These are phyloP conservation scores for Penicillium paneum DNA, from an alignment of 2,329 filamentous ascomycete genomes.

Conservation along the genomic window DNA sequence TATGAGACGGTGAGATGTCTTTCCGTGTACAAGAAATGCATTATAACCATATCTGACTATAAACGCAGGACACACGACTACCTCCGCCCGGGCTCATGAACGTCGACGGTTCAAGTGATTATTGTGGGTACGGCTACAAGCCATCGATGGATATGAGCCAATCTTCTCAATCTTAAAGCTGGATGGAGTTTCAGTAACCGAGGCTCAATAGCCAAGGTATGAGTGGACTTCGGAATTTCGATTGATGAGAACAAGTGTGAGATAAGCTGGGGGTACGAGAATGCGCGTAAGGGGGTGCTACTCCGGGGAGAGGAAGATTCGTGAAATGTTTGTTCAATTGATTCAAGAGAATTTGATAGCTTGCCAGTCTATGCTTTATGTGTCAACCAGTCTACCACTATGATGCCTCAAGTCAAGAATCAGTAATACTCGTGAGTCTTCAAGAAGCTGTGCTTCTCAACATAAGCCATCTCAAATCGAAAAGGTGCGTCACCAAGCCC, in stretches of 20 bases:
- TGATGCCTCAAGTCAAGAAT: neutral
- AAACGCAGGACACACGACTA: neutral
- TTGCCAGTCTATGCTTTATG: neutral
- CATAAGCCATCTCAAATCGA: neutral
- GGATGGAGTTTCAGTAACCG: neutral
- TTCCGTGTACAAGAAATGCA: neutral
- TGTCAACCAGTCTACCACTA: neutral
- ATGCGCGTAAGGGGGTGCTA: neutral
- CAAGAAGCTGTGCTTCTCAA: neutral
- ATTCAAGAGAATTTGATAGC: neutral
- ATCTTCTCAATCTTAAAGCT: neutral
- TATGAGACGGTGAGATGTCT: neutral
- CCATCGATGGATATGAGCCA: neutral
- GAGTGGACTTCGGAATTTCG: neutral
- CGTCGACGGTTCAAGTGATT: neutral
- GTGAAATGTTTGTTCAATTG: neutral
- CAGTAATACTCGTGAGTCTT: neutral
- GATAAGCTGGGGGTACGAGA: neutral
- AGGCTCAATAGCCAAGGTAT: neutral
- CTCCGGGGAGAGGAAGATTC: neutral
- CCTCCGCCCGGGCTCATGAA: neutral
- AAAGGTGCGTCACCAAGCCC: neutral
- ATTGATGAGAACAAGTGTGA: neutral
- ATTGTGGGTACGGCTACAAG: neutral
- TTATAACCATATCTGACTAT: neutral